phyloP scores from a whole-genome alignment of 192 early-diverging fungal species.

The Kickxella alabastrina region DNA sequence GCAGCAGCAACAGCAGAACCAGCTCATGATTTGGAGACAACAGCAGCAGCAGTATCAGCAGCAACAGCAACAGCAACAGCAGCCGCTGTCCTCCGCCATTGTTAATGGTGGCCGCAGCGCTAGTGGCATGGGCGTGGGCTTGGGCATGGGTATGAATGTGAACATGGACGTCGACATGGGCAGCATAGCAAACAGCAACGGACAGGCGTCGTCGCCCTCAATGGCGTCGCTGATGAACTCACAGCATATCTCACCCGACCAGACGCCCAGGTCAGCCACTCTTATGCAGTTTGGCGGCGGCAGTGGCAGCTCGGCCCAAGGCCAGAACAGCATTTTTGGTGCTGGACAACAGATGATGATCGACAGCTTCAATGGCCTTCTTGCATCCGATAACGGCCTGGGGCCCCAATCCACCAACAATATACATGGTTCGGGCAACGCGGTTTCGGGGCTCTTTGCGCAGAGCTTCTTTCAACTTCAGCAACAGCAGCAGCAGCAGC shows the following conservation, averaged over 20 bases:
- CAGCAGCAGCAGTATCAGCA: neutral
- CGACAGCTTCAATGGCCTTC: neutral
- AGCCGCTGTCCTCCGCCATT: neutral
- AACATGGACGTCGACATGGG: neutral
- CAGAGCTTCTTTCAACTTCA: neutral
- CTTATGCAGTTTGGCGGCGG: constrained; percentile 6
- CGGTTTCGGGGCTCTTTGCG: neutral
- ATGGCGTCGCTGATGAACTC: constrained; percentile 20
- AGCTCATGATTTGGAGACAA: neutral
- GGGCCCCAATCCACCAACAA: neutral
- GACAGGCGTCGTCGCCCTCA: constrained; percentile 32
- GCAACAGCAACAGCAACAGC: constrained; percentile 13
- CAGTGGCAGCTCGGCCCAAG: neutral
- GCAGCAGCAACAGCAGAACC: neutral
- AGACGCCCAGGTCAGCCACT: constrained; percentile 19
- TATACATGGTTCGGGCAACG: neutral
- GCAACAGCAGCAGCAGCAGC: neutral
- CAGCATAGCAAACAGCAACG: constrained; percentile 14
- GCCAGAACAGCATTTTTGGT: neutral
- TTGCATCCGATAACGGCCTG: neutral
- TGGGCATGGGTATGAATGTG: constrained; percentile 4
- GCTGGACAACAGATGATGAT: neutral
- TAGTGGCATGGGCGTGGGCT: neutral
- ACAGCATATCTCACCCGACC: constrained; percentile 18
- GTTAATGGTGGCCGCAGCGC: neutral